Evolutionary conservation across 2,329 filamentous ascomycete species (phyloP), one percentile per base, ranked within the genome.

Genomic region (Pseudogymnoascus sp.): DNA sequence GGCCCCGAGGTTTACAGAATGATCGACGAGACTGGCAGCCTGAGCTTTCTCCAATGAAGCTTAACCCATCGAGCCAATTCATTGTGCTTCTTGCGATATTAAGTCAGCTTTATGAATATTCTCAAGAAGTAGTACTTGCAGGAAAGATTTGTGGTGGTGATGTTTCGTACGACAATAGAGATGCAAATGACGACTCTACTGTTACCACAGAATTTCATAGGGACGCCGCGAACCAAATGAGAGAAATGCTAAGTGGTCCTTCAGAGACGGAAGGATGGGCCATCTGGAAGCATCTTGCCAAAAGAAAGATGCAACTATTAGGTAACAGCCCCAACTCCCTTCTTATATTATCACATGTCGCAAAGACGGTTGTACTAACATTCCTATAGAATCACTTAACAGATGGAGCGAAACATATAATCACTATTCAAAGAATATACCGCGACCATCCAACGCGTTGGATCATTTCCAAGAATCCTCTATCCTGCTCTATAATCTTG

Each of bases 11-110:
- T 25, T 45, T 45, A 25, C 41, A 25, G 12, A 45, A 8, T 14
- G 11, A 45, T 14, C 23, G 12, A 23, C 21, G 21, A 6, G 21
- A 25, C 41, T 45, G 5, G 21, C 41, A 25, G 12, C 11, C 21
- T 49, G 31, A 37, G n/a, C 52, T 67, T 23, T 62, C 64, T 8
- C 60, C 65, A 14, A 62, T 68, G 11, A 65, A 67, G 28, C 64
- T 70, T 14, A 70, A 69, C 61, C 40, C 68, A 1, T 70, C 67
- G 65, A 65, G 65, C 61, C 65, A 65, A 18, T 69, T 68, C 35
- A 59, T 70, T 11, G 67, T 70, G 16, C 63, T 70, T 1, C 63
- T 66, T 25, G 63, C 65, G 4, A 63, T 70, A 12, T 63, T 66
- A 25, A 64, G 63, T 40, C 65, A 67, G 28, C 45, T 68, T 4